A percentile compares a stretch with the other conserved stretches of the same genome.
phyloP scores from a whole-genome alignment of 75 land plant genomes.

The Selaginella moellendorffii region DNA sequence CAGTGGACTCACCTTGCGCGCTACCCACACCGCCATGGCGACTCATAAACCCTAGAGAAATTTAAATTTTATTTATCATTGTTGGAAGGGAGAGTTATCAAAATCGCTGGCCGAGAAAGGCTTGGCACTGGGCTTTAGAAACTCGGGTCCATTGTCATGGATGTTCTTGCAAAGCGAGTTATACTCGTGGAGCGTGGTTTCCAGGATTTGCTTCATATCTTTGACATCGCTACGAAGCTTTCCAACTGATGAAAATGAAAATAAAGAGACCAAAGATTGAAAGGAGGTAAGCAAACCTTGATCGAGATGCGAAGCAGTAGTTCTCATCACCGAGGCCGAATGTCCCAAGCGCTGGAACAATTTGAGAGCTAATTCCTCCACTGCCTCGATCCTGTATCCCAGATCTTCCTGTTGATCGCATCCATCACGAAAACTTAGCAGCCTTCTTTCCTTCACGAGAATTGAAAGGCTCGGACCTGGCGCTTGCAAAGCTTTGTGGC shows the following conservation, averaged over 20 bases:
- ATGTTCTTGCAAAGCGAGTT: slow-evolving; percentile 71
- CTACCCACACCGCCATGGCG: not conserved
- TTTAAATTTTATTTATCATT: not conserved
- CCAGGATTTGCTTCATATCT: slow-evolving; percentile 60
- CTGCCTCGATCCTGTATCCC: slow-evolving; percentile 74
- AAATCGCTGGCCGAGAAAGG: slow-evolving; percentile 26
- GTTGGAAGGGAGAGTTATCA: too few relatives aligned
- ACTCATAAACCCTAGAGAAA: not conserved
- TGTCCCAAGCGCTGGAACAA: slow-evolving; percentile 77
- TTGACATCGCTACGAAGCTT: slow-evolving; percentile 47
- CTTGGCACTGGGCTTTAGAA: slow-evolving; percentile 29
- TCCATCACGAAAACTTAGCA: not conserved
- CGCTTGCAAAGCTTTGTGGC: slow-evolving; percentile 19
- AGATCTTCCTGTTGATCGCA: slow-evolving; percentile 59
- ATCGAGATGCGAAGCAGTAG: slow-evolving; percentile 51
- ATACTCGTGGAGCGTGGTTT: slow-evolving; percentile 58
- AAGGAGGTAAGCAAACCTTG: slow-evolving; percentile 34
- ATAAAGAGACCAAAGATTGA: not conserved
- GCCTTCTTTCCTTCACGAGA: not conserved
- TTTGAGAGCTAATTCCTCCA: slow-evolving; percentile 74
- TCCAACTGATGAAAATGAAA: slow-evolving; percentile 40
- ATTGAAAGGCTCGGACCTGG: slow-evolving; percentile 9
- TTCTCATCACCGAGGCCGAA: slow-evolving; percentile 65
- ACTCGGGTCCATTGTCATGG: slow-evolving; percentile 51
- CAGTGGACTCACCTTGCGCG: not conserved